Evolutionary conservation across 768 basidiomycete species (phyloP).

Genomic region (Suillus americanus): DNA sequence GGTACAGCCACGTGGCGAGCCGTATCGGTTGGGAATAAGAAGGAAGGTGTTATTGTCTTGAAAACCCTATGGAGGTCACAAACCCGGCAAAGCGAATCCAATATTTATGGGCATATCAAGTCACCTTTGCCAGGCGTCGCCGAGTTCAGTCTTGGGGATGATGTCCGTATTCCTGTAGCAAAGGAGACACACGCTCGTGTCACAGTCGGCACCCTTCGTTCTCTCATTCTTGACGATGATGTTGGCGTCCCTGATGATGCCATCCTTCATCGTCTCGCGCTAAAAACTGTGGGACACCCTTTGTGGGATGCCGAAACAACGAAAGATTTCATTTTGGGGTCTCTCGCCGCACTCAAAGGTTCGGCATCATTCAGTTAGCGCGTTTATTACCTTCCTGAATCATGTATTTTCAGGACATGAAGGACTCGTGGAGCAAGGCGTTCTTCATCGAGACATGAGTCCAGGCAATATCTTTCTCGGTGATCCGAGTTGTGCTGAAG

Average conservation of each 20-base stretch:
- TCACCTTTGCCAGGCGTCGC: background rate
- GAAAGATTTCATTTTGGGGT: background rate
- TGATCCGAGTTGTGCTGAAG: background rate
- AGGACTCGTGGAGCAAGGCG: background rate
- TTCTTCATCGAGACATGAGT: constrained; percentile 5
- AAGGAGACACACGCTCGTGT: background rate
- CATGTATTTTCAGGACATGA: constrained; percentile 1
- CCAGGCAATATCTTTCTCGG: constrained; percentile 6
- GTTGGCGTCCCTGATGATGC: background rate
- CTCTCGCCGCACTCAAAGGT: background rate
- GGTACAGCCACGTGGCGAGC: too few species aligned
- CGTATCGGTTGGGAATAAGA: too few species aligned
- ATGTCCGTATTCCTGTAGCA: background rate
- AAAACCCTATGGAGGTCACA: too few species aligned
- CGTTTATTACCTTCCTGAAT: background rate
- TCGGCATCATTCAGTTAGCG: background rate
- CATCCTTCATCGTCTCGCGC: constrained; percentile 18
- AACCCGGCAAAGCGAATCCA: too few species aligned
- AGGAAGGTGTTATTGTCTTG: too few species aligned
- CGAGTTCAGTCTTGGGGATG: background rate
- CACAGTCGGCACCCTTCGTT: background rate
- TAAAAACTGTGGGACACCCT: constrained; percentile 18
- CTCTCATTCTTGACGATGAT: background rate
- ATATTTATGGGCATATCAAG: background rate
- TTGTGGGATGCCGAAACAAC: constrained; percentile 14